Evolutionary conservation across 176 grass and related monocot genomes (phyloP).

Genomic region (Cocos nucifera): DNA sequence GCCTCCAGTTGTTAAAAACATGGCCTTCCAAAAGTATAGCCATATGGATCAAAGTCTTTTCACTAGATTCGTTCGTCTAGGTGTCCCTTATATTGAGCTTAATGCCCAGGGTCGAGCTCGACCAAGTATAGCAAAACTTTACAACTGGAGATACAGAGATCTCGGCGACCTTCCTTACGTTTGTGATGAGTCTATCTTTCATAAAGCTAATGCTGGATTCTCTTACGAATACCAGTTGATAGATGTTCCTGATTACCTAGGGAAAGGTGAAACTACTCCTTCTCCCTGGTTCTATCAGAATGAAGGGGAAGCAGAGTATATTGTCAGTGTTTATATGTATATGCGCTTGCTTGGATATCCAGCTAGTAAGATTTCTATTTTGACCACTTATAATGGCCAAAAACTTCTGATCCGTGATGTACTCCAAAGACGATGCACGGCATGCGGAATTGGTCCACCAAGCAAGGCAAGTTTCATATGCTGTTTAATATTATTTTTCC

Average conservation of each 20-base stretch:
- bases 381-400: constrained; percentile 98
- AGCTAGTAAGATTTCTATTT: constrained; percentile 84
- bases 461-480: constrained; percentile 53
- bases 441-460: constrained; percentile 76
- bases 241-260: constrained; percentile 88
- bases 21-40: constrained; percentile 99
- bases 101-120: constrained; percentile 95
- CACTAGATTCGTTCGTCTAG: constrained; percentile 87
- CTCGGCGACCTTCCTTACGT: constrained; percentile 86
- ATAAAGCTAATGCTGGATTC: constrained; percentile 90
- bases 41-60: constrained; percentile 98
- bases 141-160: constrained; percentile 98
- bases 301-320: constrained; percentile 92
- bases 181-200: constrained; percentile 67
- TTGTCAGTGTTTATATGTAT: constrained; percentile 96
- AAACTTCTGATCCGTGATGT: constrained; percentile 99
- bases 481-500: neutral
- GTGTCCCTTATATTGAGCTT: constrained; percentile 96
- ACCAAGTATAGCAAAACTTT: constrained; percentile 78
- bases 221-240: constrained; percentile 92
- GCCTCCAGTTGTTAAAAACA: constrained; percentile 95
- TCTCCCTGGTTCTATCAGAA: constrained; percentile 99
- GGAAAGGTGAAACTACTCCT: constrained; percentile 76
- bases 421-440: constrained; percentile 78
- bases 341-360: constrained; percentile 92